Conservation (phyloP, 2,329 filamentous ascomycete species). For the Ophiostoma ips region DNA sequence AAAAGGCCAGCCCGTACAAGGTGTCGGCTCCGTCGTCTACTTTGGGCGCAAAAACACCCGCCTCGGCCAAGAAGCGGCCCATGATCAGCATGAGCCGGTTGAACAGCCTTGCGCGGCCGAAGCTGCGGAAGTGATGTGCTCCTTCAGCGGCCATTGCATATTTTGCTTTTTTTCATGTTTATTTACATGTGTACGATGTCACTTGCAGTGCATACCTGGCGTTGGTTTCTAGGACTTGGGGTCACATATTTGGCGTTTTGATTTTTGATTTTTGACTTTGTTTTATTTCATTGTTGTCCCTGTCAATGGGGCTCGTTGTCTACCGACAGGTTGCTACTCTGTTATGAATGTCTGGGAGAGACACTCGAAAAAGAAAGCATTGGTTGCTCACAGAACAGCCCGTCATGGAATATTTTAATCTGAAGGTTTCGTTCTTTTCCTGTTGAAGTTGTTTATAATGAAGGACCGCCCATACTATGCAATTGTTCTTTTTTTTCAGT, state of each 20-base stretch:
- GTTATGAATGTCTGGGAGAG: background rate
- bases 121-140: slow-evolving; percentile 29
- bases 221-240: background rate
- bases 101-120: slow-evolving; percentile 47
- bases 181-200: slow-evolving; percentile 3
- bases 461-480: too few relatives aligned
- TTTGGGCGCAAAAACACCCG: slow-evolving; percentile 20
- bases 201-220: background rate
- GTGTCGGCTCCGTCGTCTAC: slow-evolving; percentile 11
- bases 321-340: background rate
- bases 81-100: slow-evolving; percentile 44
- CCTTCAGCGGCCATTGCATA: background rate
- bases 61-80: slow-evolving; percentile 37
- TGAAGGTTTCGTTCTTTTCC: background rate
- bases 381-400: slow-evolving; percentile 1
- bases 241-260: slow-evolving; percentile 1
- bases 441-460: too few relatives aligned
- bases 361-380: background rate
- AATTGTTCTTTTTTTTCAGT: too few relatives aligned
- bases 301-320: background rate
- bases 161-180: background rate
- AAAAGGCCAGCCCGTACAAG: slow-evolving; percentile 17
- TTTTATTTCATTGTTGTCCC: background rate
- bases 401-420: slow-evolving; percentile 6
- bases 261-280: background rate